Base-by-base conservation (phyloP, 2,329 filamentous ascomycete species). In the Orbilia blumenaviensis region DNA sequence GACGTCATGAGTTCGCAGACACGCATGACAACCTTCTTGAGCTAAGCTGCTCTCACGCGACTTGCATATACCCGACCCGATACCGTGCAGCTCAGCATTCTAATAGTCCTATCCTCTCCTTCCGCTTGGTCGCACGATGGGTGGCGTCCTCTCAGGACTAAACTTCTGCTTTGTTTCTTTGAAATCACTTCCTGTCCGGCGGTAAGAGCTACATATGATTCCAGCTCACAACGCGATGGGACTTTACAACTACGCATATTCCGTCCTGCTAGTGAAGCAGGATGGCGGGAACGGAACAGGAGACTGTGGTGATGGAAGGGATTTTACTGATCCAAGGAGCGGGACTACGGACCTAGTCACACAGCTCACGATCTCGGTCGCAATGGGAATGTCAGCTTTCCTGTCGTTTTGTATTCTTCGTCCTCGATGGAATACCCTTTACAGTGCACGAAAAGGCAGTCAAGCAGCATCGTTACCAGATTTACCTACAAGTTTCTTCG, bases 351-450 rank as follows among this genome's bases (percentile, higher is more conserved):
- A 86, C 79, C 84, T 85, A 1, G 83, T 83, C 18, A 84, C 87
- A 60, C 92, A 96, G 84, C 87, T 93, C 61, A 86, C 89, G 73
- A 86, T 96, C 80, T 94, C 92, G 6, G 82, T 92, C 44, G 84
- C 87, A 3, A 85, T 96, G 36, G 93, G 92, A 32, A 78, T 91
- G 46, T 85, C 87, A 4, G 91, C 92, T 32, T 92, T 95, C 80
- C 77, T 93, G 32, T 85, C 88, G 18, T 96, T 96, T 80, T 95
- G 92, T 81, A 89, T 93, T 54, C 85, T 99, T 25, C 91, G 95
- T 56, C 93, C 94, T 78, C 89, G 93, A 89, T 99, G 95, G 95
- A 91, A 92, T 56, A 87, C 90, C 21, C 87, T 99, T 0, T 99
- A 98, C 82, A 91, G 93, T 32, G 95, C 95, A 52, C 89, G 95